A percentile compares a stretch with the other conserved stretches of the same genome.
phyloP scores from a whole-genome alignment of 352 stramenopile species.

The Pythium vanterpoolii region DNA sequence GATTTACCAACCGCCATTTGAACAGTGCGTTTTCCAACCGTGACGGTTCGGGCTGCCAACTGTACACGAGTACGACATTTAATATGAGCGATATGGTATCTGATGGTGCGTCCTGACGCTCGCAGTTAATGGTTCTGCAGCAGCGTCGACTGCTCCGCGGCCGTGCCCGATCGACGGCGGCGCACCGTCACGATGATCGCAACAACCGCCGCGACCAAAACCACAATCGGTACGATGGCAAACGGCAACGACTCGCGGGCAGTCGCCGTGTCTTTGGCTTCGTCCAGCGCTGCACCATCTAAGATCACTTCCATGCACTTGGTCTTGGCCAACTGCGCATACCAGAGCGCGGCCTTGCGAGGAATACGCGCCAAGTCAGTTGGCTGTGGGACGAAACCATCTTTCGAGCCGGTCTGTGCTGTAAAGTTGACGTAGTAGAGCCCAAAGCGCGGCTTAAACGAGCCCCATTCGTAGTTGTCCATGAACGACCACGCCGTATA shows the following conservation, averaged over 20 bases:
- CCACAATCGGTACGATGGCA: background rate
- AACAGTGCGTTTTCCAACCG: no score
- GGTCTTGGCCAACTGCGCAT: conserved; percentile 45
- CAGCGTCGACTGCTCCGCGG: conserved; percentile 8
- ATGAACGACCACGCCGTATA: conserved; percentile 94
- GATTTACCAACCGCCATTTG: no score
- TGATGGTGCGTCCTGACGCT: background rate
- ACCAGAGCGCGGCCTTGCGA: conserved; percentile 57
- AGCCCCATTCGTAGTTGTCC: conserved; percentile 95
- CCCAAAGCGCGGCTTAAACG: conserved; percentile 58
- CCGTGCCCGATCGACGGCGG: background rate
- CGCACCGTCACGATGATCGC: background rate
- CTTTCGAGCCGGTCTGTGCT: conserved; percentile 28
- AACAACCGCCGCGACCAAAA: background rate
- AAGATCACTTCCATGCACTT: conserved; percentile 44
- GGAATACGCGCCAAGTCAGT: conserved; percentile 36
- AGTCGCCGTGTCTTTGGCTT: background rate
- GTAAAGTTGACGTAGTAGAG: conserved; percentile 69
- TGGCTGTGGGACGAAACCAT: conserved; percentile 26
- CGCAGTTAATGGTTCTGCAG: background rate
- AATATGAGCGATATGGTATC: no score
- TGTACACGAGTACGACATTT: no score
- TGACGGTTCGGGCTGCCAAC: no score
- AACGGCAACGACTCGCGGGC: background rate
- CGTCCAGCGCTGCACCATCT: background rate